Conservation (phyloP, 1,284 basidiomycete species). For the Marasmius oreades region DNA sequence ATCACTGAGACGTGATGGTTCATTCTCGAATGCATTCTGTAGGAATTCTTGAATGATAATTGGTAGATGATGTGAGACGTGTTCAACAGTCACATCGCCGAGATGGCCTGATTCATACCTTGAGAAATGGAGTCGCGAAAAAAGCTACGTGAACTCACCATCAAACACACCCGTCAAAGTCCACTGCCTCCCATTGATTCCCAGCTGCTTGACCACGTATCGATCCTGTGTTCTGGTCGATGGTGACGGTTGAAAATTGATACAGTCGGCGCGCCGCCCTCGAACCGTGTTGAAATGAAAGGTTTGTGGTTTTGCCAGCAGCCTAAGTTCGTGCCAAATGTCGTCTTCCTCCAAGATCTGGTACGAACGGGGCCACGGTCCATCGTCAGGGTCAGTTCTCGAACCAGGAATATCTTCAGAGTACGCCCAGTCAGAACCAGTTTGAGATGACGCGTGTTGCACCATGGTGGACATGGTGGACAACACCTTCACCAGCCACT, state of each 20-base stretch:
- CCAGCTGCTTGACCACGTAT: slow-evolving; percentile 53
- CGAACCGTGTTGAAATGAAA: slow-evolving; percentile 33
- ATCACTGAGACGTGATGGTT: slow-evolving; percentile 29
- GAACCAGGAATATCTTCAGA: slow-evolving; percentile 56
- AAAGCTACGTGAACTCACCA: slow-evolving; percentile 36
- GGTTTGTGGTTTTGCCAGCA: slow-evolving; percentile 47
- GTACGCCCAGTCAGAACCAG: slow-evolving; percentile 35
- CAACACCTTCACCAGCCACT: slow-evolving; percentile 4
- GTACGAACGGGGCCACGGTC: slow-evolving; percentile 58
- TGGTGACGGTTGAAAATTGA: slow-evolving; percentile 62
- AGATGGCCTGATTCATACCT: slow-evolving; percentile 47
- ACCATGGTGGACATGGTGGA: slow-evolving; percentile 8
- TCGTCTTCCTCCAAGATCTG: slow-evolving; percentile 42
- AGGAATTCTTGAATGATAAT: slow-evolving; percentile 62
- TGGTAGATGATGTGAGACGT: slow-evolving; percentile 63
- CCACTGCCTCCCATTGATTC: slow-evolving; percentile 55
- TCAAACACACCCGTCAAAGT: slow-evolving; percentile 67
- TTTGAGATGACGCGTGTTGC: slow-evolving; percentile 9
- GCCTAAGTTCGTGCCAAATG: slow-evolving; percentile 45
- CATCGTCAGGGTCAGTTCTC: slow-evolving; percentile 55
- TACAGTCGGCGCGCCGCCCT: slow-evolving; percentile 46
- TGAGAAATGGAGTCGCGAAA: slow-evolving; percentile 12
- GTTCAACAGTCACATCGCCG: slow-evolving; percentile 65
- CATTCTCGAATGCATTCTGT: slow-evolving; percentile 36
- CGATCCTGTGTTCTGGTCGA: slow-evolving; percentile 54